A percentile compares a stretch with the other conserved stretches of the same genome.
Conservation (phyloP, 1,139 yeast species). For the Kodamaea sp. region DNA sequence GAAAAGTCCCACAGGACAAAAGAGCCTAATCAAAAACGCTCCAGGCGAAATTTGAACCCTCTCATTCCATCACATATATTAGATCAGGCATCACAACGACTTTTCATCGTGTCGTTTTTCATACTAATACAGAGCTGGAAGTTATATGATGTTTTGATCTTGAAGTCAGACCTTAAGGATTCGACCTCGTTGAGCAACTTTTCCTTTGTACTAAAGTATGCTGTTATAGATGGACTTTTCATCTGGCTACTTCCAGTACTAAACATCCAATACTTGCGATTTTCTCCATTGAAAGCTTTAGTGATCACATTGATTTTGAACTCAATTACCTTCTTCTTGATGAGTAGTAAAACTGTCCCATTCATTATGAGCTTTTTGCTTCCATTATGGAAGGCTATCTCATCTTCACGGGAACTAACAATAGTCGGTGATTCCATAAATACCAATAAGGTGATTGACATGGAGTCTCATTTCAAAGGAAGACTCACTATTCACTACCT, state of each 20-base stretch:
- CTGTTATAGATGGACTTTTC: constrained; percentile 69
- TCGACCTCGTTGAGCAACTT: constrained; percentile 43
- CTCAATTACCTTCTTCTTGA: constrained; percentile 41
- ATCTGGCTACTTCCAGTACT: constrained; percentile 71
- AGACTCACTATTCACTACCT: constrained; percentile 81
- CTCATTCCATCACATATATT: constrained; percentile 54
- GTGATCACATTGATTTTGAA: constrained; percentile 40
- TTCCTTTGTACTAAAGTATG: constrained; percentile 68
- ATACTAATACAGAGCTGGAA: constrained; percentile 79
- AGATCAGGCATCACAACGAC: constrained; percentile 82
- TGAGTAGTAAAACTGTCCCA: constrained; percentile 41
- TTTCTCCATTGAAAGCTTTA: constrained; percentile 55
- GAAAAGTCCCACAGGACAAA: too few species aligned
- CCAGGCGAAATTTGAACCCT: too few species aligned
- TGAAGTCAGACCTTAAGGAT: constrained; percentile 32
- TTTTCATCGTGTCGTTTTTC: constrained; percentile 65
- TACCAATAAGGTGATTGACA: constrained; percentile 50
- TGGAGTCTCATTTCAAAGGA: constrained; percentile 79
- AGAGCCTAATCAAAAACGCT: too few species aligned
- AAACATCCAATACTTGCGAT: constrained; percentile 71
- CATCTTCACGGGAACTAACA: constrained; percentile 61
- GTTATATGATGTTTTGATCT: constrained; percentile 62
- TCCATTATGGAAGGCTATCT: constrained; percentile 50
- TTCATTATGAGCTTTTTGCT: constrained; percentile 32
- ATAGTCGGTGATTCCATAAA: constrained; percentile 59